A percentile compares a stretch with the other conserved stretches of the same genome.
These are phyloP conservation scores for Bifiguratus adelaidae DNA, from an alignment of 192 early-diverging fungal genomes.

Conservation along the genomic window DNA sequence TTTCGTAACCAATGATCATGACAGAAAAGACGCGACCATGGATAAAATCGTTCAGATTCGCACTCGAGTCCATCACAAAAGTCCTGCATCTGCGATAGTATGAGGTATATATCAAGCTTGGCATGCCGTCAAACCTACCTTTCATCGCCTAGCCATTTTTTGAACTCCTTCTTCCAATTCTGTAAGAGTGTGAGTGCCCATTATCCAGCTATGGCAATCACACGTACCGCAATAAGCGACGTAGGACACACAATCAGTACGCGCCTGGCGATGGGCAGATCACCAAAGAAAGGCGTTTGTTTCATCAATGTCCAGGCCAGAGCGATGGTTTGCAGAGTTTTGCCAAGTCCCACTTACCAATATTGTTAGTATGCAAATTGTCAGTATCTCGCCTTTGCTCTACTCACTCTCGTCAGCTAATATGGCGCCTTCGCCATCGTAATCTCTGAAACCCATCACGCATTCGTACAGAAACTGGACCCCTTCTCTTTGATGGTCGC, in stretches of 20 bases:
- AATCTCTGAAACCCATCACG: conserved; percentile 34
- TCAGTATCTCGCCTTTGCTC: conserved; percentile 12
- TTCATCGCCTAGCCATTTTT: conserved; percentile 40
- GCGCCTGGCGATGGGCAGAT: conserved; percentile 16
- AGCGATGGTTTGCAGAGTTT: conserved; percentile 8
- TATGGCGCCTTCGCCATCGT: conserved; percentile 18
- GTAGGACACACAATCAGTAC: conserved; percentile 38
- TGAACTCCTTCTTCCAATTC: conserved; percentile 43
- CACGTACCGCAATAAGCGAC: conserved; percentile 18
- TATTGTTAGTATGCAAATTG: not conserved
- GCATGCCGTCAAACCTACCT: not conserved
- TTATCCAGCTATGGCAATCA: not conserved
- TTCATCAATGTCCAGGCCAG: conserved; percentile 10
- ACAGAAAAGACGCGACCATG: conserved; percentile 28
- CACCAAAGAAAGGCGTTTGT: conserved; percentile 28
- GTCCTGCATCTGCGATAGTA: conserved; percentile 12
- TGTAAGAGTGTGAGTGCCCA: not conserved
- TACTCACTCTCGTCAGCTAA: conserved; percentile 24
- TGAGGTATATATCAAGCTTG: not conserved
- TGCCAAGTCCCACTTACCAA: conserved; percentile 5
- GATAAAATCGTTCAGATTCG: conserved; percentile 25
- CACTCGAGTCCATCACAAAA: conserved; percentile 28
- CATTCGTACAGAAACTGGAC: conserved; percentile 37
- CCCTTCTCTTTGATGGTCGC: conserved; percentile 33
- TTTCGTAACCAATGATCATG: conserved; percentile 41